Conservation (phyloP, 192 early-diverging fungal genomes). For the Coemansia pectinata region DNA sequence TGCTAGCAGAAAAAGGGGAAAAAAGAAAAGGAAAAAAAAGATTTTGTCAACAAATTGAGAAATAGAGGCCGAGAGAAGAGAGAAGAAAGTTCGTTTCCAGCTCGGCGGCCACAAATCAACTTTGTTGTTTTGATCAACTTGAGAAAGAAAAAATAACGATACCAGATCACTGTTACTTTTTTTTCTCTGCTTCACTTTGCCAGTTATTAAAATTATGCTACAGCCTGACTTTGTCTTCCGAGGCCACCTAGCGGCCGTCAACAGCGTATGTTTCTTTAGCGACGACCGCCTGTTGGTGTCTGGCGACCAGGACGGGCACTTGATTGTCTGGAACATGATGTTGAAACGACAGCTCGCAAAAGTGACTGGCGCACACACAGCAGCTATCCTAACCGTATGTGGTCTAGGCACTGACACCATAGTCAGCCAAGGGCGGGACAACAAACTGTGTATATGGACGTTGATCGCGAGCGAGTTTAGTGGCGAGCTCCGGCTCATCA, state of each 20-base stretch:
- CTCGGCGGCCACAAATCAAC: background rate
- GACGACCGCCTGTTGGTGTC: slow-evolving; percentile 42
- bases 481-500: slow-evolving; percentile 11
- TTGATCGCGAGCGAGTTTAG: slow-evolving; percentile 29
- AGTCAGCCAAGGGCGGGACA: slow-evolving; percentile 52
- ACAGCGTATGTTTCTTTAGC: slow-evolving; percentile 47
- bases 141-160: background rate
- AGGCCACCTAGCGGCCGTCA: slow-evolving; percentile 48
- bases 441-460: slow-evolving; percentile 40
- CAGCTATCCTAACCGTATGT: slow-evolving; percentile 24
- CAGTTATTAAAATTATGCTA: slow-evolving; percentile 8
- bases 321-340: slow-evolving; percentile 54
- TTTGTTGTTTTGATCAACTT: background rate
- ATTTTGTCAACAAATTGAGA: background rate
- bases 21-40: background rate
- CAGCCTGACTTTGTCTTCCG: slow-evolving; percentile 53
- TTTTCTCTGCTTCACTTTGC: background rate
- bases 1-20: background rate
- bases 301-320: slow-evolving; percentile 45
- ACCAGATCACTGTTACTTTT: background rate
- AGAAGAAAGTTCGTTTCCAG: too few relatives aligned
- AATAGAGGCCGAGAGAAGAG: background rate
- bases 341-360: slow-evolving; percentile 36
- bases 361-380: slow-evolving; percentile 20
- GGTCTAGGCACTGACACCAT: slow-evolving; percentile 22